Percentiles rank a stretch among this genome's conserved stretches.
Conservation (phyloP, 1,284 basidiomycete genomes). For the Irpex sp. region DNA sequence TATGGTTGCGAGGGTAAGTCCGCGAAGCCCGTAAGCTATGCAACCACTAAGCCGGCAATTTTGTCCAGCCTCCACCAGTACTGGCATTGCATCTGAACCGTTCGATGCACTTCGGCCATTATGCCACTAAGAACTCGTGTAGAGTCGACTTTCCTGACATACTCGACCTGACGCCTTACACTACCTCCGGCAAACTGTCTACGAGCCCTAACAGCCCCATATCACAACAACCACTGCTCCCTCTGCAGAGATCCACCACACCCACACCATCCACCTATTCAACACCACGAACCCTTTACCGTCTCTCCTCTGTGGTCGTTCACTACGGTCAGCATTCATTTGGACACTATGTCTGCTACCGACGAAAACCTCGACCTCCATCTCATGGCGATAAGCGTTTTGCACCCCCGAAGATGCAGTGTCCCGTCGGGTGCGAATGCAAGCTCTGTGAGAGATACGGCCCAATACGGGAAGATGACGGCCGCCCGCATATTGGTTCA, state of each 20-base stretch:
- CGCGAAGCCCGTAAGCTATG: neutral
- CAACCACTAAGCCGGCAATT: neutral
- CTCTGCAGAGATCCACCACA: slow-evolving; percentile 43
- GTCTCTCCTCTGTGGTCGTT: slow-evolving; percentile 79
- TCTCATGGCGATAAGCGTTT: slow-evolving; percentile 31
- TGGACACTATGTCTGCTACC: slow-evolving; percentile 88
- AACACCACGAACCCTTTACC: slow-evolving; percentile 64
- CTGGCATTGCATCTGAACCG: slow-evolving; percentile 86
- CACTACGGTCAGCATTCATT: slow-evolving; percentile 89
- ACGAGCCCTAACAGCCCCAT: slow-evolving; percentile 63
- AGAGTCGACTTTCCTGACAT: slow-evolving; percentile 80
- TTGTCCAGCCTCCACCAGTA: slow-evolving; percentile 64
- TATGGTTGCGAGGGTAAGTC: slow-evolving; percentile 77
- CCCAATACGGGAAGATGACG: slow-evolving; percentile 35
- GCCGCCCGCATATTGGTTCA: slow-evolving; percentile 5
- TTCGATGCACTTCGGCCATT: slow-evolving; percentile 74
- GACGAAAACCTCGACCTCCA: slow-evolving; percentile 66
- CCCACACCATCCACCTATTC: slow-evolving; percentile 53
- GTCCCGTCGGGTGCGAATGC: slow-evolving; percentile 45
- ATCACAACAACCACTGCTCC: slow-evolving; percentile 41
- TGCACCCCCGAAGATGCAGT: slow-evolving; percentile 44
- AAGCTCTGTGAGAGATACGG: slow-evolving; percentile 38
- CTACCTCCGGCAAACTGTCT: slow-evolving; percentile 73
- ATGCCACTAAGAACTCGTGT: slow-evolving; percentile 79
- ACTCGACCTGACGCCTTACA: slow-evolving; percentile 83